A percentile compares a stretch with the other conserved stretches of the same genome.
These are phyloP conservation scores for Termitomyces bulborhizus DNA, from an alignment of 768 basidiomycete genomes.

Conservation along the genomic window DNA sequence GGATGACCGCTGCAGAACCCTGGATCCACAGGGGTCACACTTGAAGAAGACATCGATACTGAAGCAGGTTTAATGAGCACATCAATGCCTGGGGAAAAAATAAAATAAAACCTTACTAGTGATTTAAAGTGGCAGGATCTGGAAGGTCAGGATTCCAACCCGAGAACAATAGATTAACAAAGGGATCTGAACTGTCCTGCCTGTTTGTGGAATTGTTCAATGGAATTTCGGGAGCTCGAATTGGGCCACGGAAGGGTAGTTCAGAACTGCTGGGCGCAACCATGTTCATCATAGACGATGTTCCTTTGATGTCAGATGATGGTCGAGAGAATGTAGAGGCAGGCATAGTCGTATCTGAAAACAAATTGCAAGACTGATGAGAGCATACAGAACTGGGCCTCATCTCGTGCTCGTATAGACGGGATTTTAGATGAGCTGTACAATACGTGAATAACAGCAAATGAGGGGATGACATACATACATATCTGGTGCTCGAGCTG, in stretches of 20 bases:
- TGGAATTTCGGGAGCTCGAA: constrained; percentile 45
- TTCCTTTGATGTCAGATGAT: constrained; percentile 26
- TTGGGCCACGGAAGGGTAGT: constrained; percentile 34
- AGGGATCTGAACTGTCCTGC: constrained; percentile 32
- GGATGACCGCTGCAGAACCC: constrained; percentile 75
- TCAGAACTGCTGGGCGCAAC: constrained; percentile 28
- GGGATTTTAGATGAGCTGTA: constrained; percentile 57
- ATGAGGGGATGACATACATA: constrained; percentile 20
- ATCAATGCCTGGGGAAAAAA: neutral
- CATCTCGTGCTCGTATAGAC: constrained; percentile 48
- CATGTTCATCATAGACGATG: constrained; percentile 35
- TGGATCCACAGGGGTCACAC: constrained; percentile 81
- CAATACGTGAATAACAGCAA: constrained; percentile 7
- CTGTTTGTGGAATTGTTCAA: constrained; percentile 24
- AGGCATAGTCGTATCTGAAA: constrained; percentile 12
- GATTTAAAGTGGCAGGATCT: constrained; percentile 63
- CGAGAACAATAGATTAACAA: constrained; percentile 62
- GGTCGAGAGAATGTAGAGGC: constrained; percentile 15
- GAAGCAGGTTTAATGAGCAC: constrained; percentile 6
- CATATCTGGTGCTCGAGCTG: constrained; percentile 75
- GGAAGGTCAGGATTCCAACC: constrained; percentile 88
- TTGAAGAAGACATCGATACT: constrained; percentile 88
- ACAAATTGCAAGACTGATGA: constrained; percentile 17
- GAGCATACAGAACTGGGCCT: constrained; percentile 33
- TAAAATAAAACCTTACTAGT: constrained; percentile 52